Evolutionary conservation across 495 filamentous ascomycete species (phyloP).

Genomic region (Chaetomium fimeti): DNA sequence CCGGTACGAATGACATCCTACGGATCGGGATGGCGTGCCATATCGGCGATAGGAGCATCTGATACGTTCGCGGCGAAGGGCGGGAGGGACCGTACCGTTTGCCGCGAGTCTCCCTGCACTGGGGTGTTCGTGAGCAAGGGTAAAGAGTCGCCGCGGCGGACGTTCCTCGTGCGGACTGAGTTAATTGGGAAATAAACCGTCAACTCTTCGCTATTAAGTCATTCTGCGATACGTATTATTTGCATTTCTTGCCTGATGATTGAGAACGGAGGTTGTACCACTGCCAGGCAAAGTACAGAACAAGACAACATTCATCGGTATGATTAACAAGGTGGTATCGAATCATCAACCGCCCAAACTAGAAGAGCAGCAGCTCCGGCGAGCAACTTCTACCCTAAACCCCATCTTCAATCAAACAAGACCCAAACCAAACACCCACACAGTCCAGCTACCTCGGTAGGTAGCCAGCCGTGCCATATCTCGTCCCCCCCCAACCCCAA

Average conservation of each 20-base stretch:
- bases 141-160: neutral
- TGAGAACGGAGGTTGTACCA: neutral
- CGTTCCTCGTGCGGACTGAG: neutral
- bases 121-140: neutral
- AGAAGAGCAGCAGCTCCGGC: neutral
- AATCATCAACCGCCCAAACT: neutral
- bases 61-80: too few species aligned
- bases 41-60: too few species aligned
- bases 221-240: neutral
- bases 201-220: neutral
- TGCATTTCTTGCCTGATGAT: neutral
- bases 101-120: neutral
- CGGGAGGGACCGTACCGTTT: too few species aligned
- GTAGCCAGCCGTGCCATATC: neutral
- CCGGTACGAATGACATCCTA: too few species aligned
- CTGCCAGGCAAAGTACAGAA: neutral
- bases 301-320: neutral
- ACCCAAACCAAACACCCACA: neutral
- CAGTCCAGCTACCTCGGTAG: neutral
- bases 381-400: too few species aligned
- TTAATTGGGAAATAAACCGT: neutral
- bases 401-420: neutral
- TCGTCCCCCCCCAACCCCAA: neutral
- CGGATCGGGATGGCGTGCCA: too few species aligned
- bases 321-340: constrained; percentile 9